A percentile compares a stretch with the other conserved stretches of the same genome.
Conservation (phyloP, 2,329 filamentous ascomycete species). For the Huntiella abstrusa region DNA sequence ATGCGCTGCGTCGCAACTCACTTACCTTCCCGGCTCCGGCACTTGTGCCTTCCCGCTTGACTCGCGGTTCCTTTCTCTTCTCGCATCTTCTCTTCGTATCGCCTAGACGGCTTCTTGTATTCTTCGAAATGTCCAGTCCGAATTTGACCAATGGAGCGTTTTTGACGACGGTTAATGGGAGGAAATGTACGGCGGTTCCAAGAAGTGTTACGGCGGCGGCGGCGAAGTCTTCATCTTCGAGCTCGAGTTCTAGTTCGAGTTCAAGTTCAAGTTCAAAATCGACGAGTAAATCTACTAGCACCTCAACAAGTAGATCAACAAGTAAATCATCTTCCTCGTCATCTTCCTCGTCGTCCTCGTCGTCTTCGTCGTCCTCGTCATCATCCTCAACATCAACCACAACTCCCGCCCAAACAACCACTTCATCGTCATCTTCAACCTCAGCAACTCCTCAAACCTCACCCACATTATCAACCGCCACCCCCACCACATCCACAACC, state of each 20-base stretch:
- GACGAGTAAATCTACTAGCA: not conserved
- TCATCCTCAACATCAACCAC: not conserved
- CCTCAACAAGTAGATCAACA: not conserved
- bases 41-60: not conserved
- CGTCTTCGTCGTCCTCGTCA: not conserved
- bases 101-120: not conserved
- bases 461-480: not conserved
- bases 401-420: not conserved
- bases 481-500: not conserved
- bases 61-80: not conserved
- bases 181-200: constrained; percentile 35
- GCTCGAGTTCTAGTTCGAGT: constrained; percentile 9
- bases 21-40: not conserved
- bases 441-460: not conserved
- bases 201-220: constrained; percentile 16
- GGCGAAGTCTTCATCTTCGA: constrained; percentile 10
- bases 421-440: constrained; percentile 1
- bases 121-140: constrained; percentile 23
- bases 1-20: not conserved
- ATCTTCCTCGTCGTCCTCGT: not conserved
- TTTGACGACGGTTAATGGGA: constrained; percentile 30
- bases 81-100: not conserved
- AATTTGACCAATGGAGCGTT: constrained; percentile 28
- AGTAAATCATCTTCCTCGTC: not conserved
- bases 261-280: constrained; percentile 1